Base-by-base conservation (phyloP, 2,329 filamentous ascomycete species). In the Samsoniella hepiali region DNA sequence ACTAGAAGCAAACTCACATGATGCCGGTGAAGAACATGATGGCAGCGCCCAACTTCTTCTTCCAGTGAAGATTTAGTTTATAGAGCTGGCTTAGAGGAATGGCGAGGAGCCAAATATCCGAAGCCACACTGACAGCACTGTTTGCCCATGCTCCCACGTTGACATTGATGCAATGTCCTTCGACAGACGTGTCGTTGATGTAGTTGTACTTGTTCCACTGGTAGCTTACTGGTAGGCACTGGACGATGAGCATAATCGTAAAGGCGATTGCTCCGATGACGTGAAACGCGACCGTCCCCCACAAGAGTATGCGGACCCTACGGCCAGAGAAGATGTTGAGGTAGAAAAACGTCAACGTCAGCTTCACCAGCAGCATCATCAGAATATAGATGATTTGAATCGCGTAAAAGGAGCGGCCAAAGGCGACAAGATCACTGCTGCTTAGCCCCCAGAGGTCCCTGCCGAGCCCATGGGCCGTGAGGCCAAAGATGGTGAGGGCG, bases 301-400 rank as follows among this genome's bases (percentile, higher is more conserved):
- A 76, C 7, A 80, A 69, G 3, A 78, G n/a, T 17, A 70, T 70
- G 17, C 75, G 73, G 4, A 81, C 73, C 1, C 51, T 63, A 2
- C 42, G 59, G 0, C 68, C 69, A 1, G 78, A 77, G 64, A 84
- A 84, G 63, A 84, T 78, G 44, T 78, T 77, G 38, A 80, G 73
- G 69, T 82, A 84, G 71, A 84, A 81, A 67, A 80, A 74, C 7
- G 83, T 73, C 53, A 84, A 74, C 11, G 79, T 77, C 15, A 81
- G 69, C 65, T 82, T 81, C 38, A 79, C 74, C 51, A 80, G 69
- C 10, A 75, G 70, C 10, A 81, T 69, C 11, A 76, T 70, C 3
- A 72, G 63, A 66, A 82, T 79, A 68, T 82, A 80, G 31, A 81
- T 51, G 38, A 72, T 65, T 8, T 74, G 72, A 65, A 72, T 72